phyloP scores from a whole-genome alignment of 2,329 filamentous ascomycete genomes.

The Pezicula rhizophila region DNA sequence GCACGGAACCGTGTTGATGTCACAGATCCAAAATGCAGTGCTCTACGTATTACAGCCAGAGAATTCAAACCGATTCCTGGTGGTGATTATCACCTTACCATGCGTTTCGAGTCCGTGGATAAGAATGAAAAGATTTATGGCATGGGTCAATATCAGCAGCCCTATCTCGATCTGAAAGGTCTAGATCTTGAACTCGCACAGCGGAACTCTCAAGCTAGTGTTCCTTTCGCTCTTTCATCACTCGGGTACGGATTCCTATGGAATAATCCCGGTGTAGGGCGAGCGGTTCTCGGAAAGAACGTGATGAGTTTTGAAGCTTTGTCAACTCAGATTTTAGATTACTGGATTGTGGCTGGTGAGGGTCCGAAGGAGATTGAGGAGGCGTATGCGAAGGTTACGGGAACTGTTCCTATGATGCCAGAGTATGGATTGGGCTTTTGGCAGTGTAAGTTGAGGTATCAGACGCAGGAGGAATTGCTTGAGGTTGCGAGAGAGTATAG shows the following conservation, averaged over 20 bases:
- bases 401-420: conserved; percentile 60
- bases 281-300: conserved; percentile 55
- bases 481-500: conserved; percentile 54
- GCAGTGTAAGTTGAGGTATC: conserved; percentile 62
- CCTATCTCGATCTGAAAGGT: conserved; percentile 56
- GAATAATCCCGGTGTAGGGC: conserved; percentile 59
- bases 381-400: conserved; percentile 50
- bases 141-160: conserved; percentile 66
- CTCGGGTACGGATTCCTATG: conserved; percentile 58
- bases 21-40: conserved; percentile 43
- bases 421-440: conserved; percentile 64
- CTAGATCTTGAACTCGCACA: conserved; percentile 58
- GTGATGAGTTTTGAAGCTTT: conserved; percentile 55
- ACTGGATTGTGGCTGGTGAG: conserved; percentile 57
- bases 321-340: conserved; percentile 53
- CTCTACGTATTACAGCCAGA: conserved; percentile 42
- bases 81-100: conserved; percentile 49
- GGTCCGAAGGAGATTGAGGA: conserved; percentile 49
- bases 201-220: conserved; percentile 59
- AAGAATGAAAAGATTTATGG: conserved; percentile 56
- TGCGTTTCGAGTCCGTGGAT: conserved; percentile 50
- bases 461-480: conserved; percentile 58
- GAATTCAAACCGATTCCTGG: conserved; percentile 43
- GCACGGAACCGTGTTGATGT: conserved; percentile 41
- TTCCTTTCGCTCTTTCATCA: conserved; percentile 56